Evolutionary conservation across 2,329 filamentous ascomycete species (phyloP), one percentile per base, ranked within the genome.

Genomic region (Penicillium hordei): DNA sequence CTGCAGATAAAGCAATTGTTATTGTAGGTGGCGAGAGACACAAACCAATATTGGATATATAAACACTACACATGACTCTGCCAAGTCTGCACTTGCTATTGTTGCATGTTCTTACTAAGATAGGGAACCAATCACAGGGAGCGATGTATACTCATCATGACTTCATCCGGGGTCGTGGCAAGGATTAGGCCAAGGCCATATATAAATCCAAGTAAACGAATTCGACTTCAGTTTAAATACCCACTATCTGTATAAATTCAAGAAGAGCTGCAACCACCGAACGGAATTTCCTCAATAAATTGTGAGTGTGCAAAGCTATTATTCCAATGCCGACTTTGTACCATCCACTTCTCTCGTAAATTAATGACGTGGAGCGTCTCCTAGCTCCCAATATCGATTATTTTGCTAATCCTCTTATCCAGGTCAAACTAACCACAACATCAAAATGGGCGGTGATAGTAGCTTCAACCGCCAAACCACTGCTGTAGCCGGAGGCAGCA

Each of bases 401-500:
- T 10, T 4, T 21, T 6, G 1, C 9, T 34, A 23, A 34, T n/a
- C 3, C 0, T 19, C 4, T 17, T 2, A 25, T 7, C 1, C 10
- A 33, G 17, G 2, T 19, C 23, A n/a, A 42, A 33, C 8, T 33
- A 17, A 36, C 1, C 5, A n/a, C 13, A 7, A 19, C 7, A 40
- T 21, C 19, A 31, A 29, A 34, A 52, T 51, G 40, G 38, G 42
- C 23, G 12, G 13, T 7, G 43, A 51, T 31, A 48, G 50, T 38
- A 49, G 34, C 17, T 5, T 31, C 40, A 69, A 63, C 51, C 62
- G 59, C 23, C 60, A 45, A n/a, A 45, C 56, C 9, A 50, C 46
- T 12, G 34, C 63, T n/a, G 65, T 64, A 23, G 33, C 53, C 8
- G 69, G 69, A 27, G 70, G 68, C 45, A 62, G 63, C 33, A 65